Conservation (phyloP, 768 basidiomycete species). For the Phaeotremella fagi region DNA sequence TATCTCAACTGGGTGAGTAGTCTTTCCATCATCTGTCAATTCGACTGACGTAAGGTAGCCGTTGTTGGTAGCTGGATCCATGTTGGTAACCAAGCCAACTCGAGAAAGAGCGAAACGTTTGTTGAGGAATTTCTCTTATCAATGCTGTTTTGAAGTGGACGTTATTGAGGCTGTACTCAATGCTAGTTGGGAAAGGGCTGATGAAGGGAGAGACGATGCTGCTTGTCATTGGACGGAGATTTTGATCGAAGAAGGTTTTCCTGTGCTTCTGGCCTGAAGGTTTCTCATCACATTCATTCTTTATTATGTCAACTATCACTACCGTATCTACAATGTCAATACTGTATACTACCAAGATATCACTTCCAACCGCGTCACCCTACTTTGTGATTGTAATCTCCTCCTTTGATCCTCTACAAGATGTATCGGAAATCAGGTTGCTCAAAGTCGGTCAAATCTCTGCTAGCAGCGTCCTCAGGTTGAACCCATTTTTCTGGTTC, state of each 20-base stretch:
- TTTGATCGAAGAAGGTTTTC: conserved; percentile 18
- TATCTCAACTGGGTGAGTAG: conserved; percentile 29
- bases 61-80: conserved; percentile 18
- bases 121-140: conserved; percentile 18
- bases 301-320: too few species aligned
- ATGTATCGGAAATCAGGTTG: too few species aligned
- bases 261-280: conserved; percentile 7
- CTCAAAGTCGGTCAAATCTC: too few species aligned
- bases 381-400: too few species aligned
- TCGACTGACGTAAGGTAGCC: conserved; percentile 5
- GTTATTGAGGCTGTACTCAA: conserved; percentile 14
- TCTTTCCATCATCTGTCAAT: not conserved
- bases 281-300: too few species aligned
- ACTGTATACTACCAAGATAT: too few species aligned
- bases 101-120: conserved; percentile 9
- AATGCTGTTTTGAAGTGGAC: conserved; percentile 25
- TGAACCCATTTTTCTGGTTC: too few species aligned
- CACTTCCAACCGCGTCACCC: too few species aligned
- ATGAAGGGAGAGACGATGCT: conserved; percentile 19
- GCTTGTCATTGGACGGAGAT: conserved; percentile 24
- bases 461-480: too few species aligned
- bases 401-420: too few species aligned
- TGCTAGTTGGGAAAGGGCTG: conserved; percentile 24
- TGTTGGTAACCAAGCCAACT: not conserved
- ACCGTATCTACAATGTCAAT: too few species aligned